Base-by-base conservation (phyloP, 1,284 basidiomycete species). In the Cutaneotrichosporon sp. region DNA sequence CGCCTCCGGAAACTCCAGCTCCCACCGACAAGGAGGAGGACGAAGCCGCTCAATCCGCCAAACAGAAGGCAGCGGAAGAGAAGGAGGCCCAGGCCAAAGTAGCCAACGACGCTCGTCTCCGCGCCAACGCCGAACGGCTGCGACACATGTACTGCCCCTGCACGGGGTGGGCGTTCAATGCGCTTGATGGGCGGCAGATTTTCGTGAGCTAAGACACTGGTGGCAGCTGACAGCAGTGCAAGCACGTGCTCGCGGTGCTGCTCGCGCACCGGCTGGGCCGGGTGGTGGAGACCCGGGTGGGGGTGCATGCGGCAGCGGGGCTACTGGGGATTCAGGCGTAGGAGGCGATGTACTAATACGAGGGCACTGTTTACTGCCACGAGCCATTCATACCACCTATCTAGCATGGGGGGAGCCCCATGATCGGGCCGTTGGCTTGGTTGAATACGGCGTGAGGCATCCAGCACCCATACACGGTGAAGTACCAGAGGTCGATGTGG, bases 81-180 rank as follows among this genome's bases (percentile, higher is more conserved):
- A 14, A 54, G 6, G 8, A 22, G 7, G 42, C 25, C 20, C 9
- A 16, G 13, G 34, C 31, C n/a, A 18, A 8, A 11, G 29, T 31
- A 1, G 9, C n/a, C 16, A 22, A 31, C 27, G 24, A 29, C 31
- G 47, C 29, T 3, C 38, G 42, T 6, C 18, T 34, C 1, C 54
- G 6, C 6, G 18, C 36, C 24, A n/a, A n/a, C 43, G 55, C 60
- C 1, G 46, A 13, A 2, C 13, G 13, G 1, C 62, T 67, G 29
- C 51, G n/a, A 4, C 16, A 50, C 47, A 67, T 73, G 68, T 77
- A 72, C 61, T 78, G 76, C 58, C 75, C 76, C 5, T 78, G 76
- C 62, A 62, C 73, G 11, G 75, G 76, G 2, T 78, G 70, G 54
- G 67, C 67, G 22, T 76, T 72, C 69, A 74, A 76, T 54, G 68